Evolutionary conservation across 2,329 filamentous ascomycete genomes (phyloP).

Genomic region (Raffaelea ambrosiae): DNA sequence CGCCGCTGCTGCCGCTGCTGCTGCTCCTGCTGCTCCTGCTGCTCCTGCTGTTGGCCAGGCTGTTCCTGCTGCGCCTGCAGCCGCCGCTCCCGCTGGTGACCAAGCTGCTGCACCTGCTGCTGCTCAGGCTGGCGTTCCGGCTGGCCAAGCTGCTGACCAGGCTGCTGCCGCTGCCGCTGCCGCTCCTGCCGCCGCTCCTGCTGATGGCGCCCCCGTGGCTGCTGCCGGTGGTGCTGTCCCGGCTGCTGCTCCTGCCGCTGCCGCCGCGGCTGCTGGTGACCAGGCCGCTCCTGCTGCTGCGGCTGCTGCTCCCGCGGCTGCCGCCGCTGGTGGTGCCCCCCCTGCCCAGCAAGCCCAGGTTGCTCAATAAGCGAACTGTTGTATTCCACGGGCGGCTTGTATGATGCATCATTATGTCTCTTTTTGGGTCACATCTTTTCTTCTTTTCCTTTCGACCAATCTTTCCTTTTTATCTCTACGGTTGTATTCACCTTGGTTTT

Average conservation of each 20-base stretch:
- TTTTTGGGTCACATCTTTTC: not conserved
- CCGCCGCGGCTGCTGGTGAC: not conserved
- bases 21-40: not conserved
- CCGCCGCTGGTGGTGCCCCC: not conserved
- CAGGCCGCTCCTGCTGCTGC: not conserved
- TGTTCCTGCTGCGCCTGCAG: not conserved
- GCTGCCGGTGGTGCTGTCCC: not conserved
- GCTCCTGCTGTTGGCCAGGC: conserved; percentile 2
- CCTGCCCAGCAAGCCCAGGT: conserved; percentile 6
- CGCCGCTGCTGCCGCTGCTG: not conserved
- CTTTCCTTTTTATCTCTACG: not conserved
- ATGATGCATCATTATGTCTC: not conserved
- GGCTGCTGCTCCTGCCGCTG: not conserved
- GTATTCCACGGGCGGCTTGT: too few relatives aligned
- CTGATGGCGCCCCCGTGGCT: not conserved
- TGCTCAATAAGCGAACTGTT: not conserved
- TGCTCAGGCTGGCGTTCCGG: not conserved
- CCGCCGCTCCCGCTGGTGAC: not conserved
- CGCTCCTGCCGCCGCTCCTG: not conserved
- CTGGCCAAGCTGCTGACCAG: not conserved
- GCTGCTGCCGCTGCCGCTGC: not conserved
- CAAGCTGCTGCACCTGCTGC: not conserved
- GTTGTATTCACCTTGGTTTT: not conserved
- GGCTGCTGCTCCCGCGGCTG: not conserved
- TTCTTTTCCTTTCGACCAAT: not conserved